Conservation (phyloP, 345 rosid genomes). For the Rhodamnia rubescens region DNA sequence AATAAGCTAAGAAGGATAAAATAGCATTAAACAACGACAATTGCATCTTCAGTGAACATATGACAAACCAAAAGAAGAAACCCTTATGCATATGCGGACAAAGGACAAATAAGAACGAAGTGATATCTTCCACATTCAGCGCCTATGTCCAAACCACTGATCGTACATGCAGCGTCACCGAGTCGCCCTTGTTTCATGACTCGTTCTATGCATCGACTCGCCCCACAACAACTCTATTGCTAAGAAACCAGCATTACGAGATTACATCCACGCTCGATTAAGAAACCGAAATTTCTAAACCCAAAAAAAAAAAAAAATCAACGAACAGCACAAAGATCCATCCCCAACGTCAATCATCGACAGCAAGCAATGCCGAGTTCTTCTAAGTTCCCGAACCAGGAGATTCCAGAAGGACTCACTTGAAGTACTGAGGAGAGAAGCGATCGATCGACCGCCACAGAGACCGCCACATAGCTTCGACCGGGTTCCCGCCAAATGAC, state of each 20-base stretch:
- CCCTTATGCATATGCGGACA: neutral
- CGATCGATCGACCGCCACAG: constrained; percentile 57
- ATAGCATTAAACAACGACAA: neutral
- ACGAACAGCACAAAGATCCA: neutral
- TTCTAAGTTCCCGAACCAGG: neutral
- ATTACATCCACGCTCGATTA: neutral
- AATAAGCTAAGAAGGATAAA: neutral
- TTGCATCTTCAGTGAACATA: neutral
- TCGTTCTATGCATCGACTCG: neutral
- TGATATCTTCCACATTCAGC: neutral
- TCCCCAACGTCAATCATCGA: neutral
- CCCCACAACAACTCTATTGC: neutral
- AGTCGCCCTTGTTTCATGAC: neutral
- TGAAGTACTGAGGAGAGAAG: constrained; percentile 54
- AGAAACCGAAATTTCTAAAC: neutral
- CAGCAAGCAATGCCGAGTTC: neutral
- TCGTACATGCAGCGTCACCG: neutral
- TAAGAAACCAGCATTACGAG: neutral
- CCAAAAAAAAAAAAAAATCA: neutral
- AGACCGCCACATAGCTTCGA: constrained; percentile 32
- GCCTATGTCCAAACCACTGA: neutral
- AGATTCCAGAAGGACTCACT: constrained; percentile 10
- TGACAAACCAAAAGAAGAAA: neutral
- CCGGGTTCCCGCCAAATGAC: neutral
- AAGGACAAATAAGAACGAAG: neutral